phyloP scores from a whole-genome alignment of 2,329 filamentous ascomycete species.

The Alternaria sp. region DNA sequence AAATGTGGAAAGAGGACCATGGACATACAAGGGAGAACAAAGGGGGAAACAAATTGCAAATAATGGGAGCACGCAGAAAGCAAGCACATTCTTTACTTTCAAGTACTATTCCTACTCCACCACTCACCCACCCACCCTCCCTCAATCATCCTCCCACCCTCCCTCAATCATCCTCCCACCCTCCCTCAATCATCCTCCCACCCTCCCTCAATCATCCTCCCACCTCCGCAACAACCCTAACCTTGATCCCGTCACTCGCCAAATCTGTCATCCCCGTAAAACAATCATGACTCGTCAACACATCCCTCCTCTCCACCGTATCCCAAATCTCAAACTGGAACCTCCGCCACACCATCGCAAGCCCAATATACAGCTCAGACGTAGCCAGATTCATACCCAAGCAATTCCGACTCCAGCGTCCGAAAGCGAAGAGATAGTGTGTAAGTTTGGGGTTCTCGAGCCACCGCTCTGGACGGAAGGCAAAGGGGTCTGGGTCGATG shows the following conservation, averaged over 20 bases:
- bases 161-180: too few species aligned
- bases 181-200: too few species aligned
- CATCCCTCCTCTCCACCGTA: slow-evolving; percentile 24
- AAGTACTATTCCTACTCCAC: too few species aligned
- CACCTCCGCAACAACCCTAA: slow-evolving; percentile 11
- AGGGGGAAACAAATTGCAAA: too few species aligned
- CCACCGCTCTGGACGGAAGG: slow-evolving; percentile 44
- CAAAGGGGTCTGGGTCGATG: slow-evolving; percentile 32
- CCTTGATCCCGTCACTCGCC: slow-evolving; percentile 20
- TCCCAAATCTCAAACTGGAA: slow-evolving; percentile 18
- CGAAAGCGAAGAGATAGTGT: slow-evolving; percentile 20
- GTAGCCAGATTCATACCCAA: slow-evolving; percentile 28
- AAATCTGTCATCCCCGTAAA: slow-evolving; percentile 26
- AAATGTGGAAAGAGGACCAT: too few species aligned
- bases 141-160: too few species aligned
- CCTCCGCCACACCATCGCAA: slow-evolving; percentile 20
- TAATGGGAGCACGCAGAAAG: too few species aligned
- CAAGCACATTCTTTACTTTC: too few species aligned
- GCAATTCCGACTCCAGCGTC: slow-evolving; percentile 20
- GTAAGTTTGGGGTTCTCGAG: slow-evolving; percentile 23
- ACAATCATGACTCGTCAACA: slow-evolving; percentile 23
- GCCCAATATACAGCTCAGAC: slow-evolving; percentile 19
- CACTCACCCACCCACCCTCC: too few species aligned
- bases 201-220: background rate
- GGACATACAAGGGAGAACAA: background rate